Percentiles rank a stretch among this genome's conserved stretches.
Evolutionary conservation across 257 asterid genomes (phyloP).

Genomic region (Paraleonurus japonicus): DNA sequence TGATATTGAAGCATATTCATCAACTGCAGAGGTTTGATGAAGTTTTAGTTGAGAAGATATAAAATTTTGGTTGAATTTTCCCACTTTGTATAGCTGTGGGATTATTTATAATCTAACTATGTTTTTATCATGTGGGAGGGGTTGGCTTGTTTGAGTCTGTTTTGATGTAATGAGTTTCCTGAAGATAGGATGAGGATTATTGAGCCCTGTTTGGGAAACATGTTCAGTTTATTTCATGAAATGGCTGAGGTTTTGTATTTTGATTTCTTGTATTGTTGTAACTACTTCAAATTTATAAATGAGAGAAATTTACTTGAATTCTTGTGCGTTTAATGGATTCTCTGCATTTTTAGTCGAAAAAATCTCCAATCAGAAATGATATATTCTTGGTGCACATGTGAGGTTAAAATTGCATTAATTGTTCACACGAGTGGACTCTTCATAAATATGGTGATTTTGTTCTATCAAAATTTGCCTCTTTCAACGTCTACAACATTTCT

Average conservation of each 20-base stretch:
- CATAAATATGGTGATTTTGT: too few species aligned
- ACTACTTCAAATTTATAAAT: neutral
- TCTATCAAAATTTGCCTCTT: too few species aligned
- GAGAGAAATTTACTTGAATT: neutral
- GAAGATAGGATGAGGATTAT: constrained; percentile 8
- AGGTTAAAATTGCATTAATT: too few species aligned
- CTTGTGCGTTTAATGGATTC: neutral
- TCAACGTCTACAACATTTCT: too few species aligned
- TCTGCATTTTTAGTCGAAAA: too few species aligned
- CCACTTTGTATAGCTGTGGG: constrained; percentile 25
- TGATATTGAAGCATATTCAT: constrained; percentile 29
- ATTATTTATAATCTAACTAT: neutral
- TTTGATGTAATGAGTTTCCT: constrained; percentile 1
- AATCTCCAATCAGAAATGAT: too few species aligned
- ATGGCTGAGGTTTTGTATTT: neutral
- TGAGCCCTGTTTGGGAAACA: constrained; percentile 1
- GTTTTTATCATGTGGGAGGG: neutral
- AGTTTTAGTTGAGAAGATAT: neutral
- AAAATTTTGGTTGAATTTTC: constrained; percentile 6
- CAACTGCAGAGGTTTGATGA: constrained; percentile 15
- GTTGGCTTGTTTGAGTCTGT: neutral
- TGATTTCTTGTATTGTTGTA: neutral
- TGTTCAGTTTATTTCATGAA: neutral
- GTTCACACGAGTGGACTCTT: too few species aligned
- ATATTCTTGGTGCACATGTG: too few species aligned